A percentile compares a stretch with the other conserved stretches of the same genome.
These are phyloP conservation scores for Chlorencoelia australis DNA, from an alignment of 2,329 filamentous ascomycete species.

Conservation along the genomic window DNA sequence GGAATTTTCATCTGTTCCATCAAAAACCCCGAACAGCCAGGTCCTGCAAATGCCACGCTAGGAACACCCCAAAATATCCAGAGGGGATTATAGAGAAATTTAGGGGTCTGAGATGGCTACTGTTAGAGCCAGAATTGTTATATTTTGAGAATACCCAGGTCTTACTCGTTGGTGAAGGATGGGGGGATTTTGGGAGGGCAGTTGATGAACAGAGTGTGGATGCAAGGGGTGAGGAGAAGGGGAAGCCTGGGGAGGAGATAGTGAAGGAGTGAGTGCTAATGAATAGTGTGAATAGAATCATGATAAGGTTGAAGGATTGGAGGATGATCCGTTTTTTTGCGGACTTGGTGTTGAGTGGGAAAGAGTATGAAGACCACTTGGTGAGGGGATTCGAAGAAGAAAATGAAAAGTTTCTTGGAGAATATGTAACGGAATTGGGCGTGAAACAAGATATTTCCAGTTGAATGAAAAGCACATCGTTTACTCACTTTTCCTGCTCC, in stretches of 20 bases:
- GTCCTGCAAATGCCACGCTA: constrained; percentile 53
- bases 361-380: constrained; percentile 57
- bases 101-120: constrained; percentile 60
- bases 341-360: constrained; percentile 44
- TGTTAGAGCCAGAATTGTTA: constrained; percentile 62
- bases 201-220: constrained; percentile 45
- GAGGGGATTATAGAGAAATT: constrained; percentile 67
- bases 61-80: constrained; percentile 57
- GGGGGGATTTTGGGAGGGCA: constrained; percentile 44
- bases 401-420: no score
- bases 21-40: constrained; percentile 65
- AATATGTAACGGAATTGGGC: no score
- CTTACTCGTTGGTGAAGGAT: constrained; percentile 64
- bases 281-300: constrained; percentile 41
- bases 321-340: constrained; percentile 37
- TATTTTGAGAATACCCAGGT: constrained; percentile 69
- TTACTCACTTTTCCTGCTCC: no score
- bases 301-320: constrained; percentile 32
- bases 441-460: no score
- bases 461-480: no score
- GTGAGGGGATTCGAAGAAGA: no score
- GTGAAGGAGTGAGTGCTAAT: constrained; percentile 40
- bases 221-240: constrained; percentile 45
- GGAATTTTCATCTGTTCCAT: constrained; percentile 72
- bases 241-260: constrained; percentile 59